Percentiles rank a stretch among this genome's conserved stretches.
Evolutionary conservation across 257 asterid species (phyloP).

Genomic region (Nicotiana attenuata): DNA sequence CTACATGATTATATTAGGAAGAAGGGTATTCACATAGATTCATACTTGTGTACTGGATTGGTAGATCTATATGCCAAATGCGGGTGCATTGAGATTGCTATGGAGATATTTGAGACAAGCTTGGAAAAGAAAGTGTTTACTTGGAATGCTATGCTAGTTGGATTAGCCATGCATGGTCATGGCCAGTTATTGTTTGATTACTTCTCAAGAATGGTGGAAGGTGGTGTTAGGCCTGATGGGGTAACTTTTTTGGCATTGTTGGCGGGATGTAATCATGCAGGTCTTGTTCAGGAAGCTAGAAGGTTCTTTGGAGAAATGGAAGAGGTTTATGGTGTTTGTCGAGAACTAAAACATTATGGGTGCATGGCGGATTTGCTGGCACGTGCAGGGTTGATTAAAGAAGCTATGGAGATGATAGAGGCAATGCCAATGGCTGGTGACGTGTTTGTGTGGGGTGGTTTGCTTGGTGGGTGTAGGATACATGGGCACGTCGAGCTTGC

Average conservation of each 20-base stretch:
- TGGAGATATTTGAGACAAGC: conserved; percentile 40
- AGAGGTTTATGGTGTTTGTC: conserved; percentile 39
- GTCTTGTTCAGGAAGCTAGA: conserved; percentile 54
- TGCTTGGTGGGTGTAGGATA: conserved; percentile 88
- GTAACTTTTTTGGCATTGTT: conserved; percentile 64
- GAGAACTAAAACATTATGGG: conserved; percentile 84
- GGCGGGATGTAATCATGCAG: conserved; percentile 86
- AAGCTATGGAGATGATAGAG: conserved; percentile 61
- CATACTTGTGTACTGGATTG: conserved; percentile 67
- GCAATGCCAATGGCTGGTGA: conserved; percentile 76
- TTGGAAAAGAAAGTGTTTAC: conserved; percentile 36
- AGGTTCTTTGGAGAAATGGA: conserved; percentile 62
- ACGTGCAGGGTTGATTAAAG: conserved; percentile 69
- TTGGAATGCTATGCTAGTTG: conserved; percentile 90
- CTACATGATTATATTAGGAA: conserved; percentile 37
- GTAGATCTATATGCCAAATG: conserved; percentile 77
- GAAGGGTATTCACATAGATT: conserved; percentile 36
- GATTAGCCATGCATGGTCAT: conserved; percentile 72
- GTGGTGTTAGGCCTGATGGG: conserved; percentile 56
- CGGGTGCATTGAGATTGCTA: conserved; percentile 59
- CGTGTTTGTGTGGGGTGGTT: conserved; percentile 81
- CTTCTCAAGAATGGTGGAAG: conserved; percentile 53
- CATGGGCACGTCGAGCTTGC: conserved; percentile 72
- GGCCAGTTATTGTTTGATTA: conserved; percentile 38
- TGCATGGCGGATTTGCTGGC: conserved; percentile 84